Conservation (phyloP, 2,329 filamentous ascomycete species). For the Nakataea oryzae region DNA sequence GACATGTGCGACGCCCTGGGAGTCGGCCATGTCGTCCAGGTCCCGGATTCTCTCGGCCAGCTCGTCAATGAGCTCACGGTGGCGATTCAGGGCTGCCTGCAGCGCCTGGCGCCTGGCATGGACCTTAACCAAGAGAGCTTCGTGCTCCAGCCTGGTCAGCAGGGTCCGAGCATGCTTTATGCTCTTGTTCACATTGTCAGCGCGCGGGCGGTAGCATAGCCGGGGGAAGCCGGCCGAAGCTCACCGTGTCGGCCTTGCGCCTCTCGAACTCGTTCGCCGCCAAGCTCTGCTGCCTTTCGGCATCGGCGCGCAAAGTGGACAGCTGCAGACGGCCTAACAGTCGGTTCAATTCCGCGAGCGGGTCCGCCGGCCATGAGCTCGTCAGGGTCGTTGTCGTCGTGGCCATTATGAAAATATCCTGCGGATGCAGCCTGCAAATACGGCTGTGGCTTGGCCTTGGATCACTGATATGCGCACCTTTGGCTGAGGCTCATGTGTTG, state of each 20-base stretch:
- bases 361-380: slow-evolving; percentile 13
- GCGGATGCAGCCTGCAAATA: neutral
- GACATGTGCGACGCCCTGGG: slow-evolving; percentile 23
- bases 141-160: slow-evolving; percentile 61
- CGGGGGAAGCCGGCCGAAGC: slow-evolving; percentile 10
- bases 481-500: neutral
- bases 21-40: slow-evolving; percentile 45
- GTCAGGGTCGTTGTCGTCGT: neutral
- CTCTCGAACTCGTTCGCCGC: slow-evolving; percentile 57
- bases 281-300: slow-evolving; percentile 46
- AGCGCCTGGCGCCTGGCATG: slow-evolving; percentile 46
- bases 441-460: neutral
- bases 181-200: slow-evolving; percentile 36
- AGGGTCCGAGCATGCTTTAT: slow-evolving; percentile 60
- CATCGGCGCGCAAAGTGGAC: slow-evolving; percentile 50
- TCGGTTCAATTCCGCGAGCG: slow-evolving; percentile 45
- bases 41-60: slow-evolving; percentile 58
- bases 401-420: neutral
- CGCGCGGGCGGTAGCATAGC: neutral
- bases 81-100: slow-evolving; percentile 53
- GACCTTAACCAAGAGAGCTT: slow-evolving; percentile 48
- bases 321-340: slow-evolving; percentile 57
- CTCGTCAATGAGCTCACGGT: slow-evolving; percentile 56
- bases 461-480: neutral
- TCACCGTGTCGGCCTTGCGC: slow-evolving; percentile 42